Evolutionary conservation across 495 filamentous ascomycete species (phyloP), one percentile per base, ranked within the genome.

Genomic region (Lepraria neglecta): DNA sequence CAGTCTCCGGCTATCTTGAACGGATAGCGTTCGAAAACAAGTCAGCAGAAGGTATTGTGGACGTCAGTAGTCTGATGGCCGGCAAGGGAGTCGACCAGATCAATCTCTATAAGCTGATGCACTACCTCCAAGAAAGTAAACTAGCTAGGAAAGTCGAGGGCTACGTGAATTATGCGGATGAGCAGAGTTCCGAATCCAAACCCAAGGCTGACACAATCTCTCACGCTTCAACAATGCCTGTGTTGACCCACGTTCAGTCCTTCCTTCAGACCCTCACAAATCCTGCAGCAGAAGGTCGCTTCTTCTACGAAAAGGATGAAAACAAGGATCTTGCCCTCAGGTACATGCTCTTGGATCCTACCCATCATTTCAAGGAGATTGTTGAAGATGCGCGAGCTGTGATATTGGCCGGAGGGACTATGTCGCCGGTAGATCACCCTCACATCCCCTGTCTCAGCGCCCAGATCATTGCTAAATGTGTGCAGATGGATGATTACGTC

Each of bases 271-370:
- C 91, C 5, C 76, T 98, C 31, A 95, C 90, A 67, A 96, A 97
- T 59, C 86, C 91, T 1, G 92, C 89, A 43, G 81, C 79, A 24
- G 94, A 98, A 76, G 94, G 94, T 9, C 83, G 84, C 33, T 84
- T 97, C 56, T 97, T 97, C 72, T 90, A 84, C 65, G 77, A 83
- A 44, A 88, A 83, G 69, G 70, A 70, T 12, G 71, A 76, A 33
- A 73, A 77, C 27, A 73, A 73, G 3, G 83, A 84, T 50, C 76
- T 87, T 15, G 78, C 79, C 44, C 74, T 97, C 52, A 89, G 84
- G 47, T 98, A 97, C 69, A 87, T 95, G 71, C 84, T 97, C 15
- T 83, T 98, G n/a, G 92, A 96, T 61, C 95, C 94, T 21, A 91
- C 91, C 1, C 83, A 91, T 69, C 88, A 95, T 65, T 98, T 98